phyloP scores from a whole-genome alignment of 1,284 basidiomycete species.

The Ceratobasidium sp. region DNA sequence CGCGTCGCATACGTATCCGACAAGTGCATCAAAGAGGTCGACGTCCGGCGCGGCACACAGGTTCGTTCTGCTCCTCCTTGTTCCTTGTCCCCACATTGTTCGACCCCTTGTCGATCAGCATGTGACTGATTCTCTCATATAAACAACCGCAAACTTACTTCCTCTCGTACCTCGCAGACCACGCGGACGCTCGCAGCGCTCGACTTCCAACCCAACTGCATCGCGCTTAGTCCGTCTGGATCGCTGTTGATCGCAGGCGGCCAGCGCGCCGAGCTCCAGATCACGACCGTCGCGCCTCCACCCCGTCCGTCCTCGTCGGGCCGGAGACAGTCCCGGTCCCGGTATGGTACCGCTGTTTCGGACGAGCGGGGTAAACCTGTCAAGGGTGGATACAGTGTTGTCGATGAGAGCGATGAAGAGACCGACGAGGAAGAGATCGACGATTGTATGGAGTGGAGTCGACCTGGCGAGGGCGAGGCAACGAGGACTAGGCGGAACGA shows the following conservation, averaged over 20 bases:
- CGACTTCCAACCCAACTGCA: constrained; percentile 50
- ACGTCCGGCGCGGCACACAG: constrained; percentile 36
- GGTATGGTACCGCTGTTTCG: constrained; percentile 38
- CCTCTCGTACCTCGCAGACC: constrained; percentile 22
- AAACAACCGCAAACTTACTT: constrained; percentile 36
- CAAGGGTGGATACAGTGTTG: constrained; percentile 11
- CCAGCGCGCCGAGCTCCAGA: constrained; percentile 46
- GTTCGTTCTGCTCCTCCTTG: constrained; percentile 21
- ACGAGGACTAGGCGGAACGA: constrained; percentile 20
- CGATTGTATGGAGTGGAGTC: constrained; percentile 40
- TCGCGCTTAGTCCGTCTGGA: constrained; percentile 40
- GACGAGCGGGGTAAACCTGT: constrained; percentile 32
- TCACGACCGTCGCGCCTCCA: constrained; percentile 47
- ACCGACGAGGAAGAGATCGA: constrained; percentile 28
- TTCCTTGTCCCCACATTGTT: constrained; percentile 20
- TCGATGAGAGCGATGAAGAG: constrained; percentile 26
- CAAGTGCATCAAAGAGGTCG: constrained; percentile 36
- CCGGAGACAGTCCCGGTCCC: constrained; percentile 6
- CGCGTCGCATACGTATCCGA: constrained; percentile 41
- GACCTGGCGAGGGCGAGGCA: constrained; percentile 5
- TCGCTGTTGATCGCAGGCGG: constrained; percentile 48
- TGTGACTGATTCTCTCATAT: constrained; percentile 5
- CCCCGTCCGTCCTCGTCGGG: constrained; percentile 29
- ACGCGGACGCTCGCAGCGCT: constrained; percentile 43
- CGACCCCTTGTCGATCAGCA: constrained; percentile 21